Conservation (phyloP, 805 yeast genomes). For the Candida dajiaensis region DNA sequence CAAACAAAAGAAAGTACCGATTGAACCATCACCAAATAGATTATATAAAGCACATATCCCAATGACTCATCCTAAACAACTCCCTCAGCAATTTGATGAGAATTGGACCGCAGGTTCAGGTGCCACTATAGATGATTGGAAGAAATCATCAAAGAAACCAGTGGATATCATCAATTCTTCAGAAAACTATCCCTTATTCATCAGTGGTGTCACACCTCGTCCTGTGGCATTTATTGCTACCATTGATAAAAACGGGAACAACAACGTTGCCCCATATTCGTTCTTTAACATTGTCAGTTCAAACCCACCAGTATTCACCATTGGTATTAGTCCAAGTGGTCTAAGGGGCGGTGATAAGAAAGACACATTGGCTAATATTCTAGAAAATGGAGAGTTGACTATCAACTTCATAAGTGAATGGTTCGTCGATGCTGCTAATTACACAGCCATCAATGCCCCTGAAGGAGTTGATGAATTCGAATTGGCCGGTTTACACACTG, state of each 20-base stretch:
- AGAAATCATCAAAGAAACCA: slow-evolving; percentile 32
- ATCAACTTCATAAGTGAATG: slow-evolving; percentile 46
- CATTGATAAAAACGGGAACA: slow-evolving; percentile 33
- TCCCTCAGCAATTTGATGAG: not conserved
- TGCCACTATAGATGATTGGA: not conserved
- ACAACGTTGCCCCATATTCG: slow-evolving; percentile 52
- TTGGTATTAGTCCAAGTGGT: slow-evolving; percentile 38
- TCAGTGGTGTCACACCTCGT: slow-evolving; percentile 47
- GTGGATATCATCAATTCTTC: slow-evolving; percentile 31
- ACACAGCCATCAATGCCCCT: slow-evolving; percentile 40
- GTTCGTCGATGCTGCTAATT: slow-evolving; percentile 59
- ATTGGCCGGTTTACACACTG: slow-evolving; percentile 44
- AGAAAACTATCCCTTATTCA: slow-evolving; percentile 40
- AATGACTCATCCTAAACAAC: not conserved
- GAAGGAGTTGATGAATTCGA: slow-evolving; percentile 46
- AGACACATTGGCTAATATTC: slow-evolving; percentile 43
- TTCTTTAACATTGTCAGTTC: slow-evolving; percentile 39
- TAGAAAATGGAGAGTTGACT: slow-evolving; percentile 45
- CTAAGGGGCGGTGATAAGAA: slow-evolving; percentile 28
- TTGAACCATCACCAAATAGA: too few species aligned
- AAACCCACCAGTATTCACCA: slow-evolving; percentile 51
- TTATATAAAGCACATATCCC: too few species aligned
- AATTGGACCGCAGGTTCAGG: slow-evolving; percentile 3
- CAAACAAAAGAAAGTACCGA: too few species aligned
- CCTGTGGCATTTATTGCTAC: slow-evolving; percentile 55